phyloP scores from a whole-genome alignment of 1,139 yeast species.

The Spencermartinsiella ligniputridi region DNA sequence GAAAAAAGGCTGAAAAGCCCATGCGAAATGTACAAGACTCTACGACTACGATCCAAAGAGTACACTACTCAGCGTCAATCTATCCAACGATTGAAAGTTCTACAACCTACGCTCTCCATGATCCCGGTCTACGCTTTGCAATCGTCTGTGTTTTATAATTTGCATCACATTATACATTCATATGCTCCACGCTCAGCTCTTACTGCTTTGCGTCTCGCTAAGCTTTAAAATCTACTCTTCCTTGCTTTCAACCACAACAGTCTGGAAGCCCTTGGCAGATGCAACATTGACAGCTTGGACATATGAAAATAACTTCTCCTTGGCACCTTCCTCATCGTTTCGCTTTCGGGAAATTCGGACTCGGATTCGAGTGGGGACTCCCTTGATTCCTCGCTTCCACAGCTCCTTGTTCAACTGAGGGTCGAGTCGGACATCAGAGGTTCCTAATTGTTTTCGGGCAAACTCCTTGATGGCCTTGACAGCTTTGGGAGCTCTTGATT shows the following conservation, averaged over 20 bases:
- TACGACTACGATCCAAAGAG: too few species aligned
- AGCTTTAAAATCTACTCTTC: slow-evolving; percentile 13
- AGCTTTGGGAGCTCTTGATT: slow-evolving; percentile 99
- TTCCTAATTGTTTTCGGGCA: slow-evolving; percentile 98
- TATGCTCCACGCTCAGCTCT: too few species aligned
- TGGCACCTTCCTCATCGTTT: slow-evolving; percentile 99
- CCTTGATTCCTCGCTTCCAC: slow-evolving; percentile 99
- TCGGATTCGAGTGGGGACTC: slow-evolving; percentile 97
- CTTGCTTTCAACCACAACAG: slow-evolving; percentile 84
- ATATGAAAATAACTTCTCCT: slow-evolving; percentile 95
- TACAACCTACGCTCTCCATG: too few species aligned
- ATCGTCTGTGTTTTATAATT: too few species aligned
- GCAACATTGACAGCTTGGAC: slow-evolving; percentile 97
- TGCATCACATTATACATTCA: too few species aligned
- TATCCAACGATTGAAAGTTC: too few species aligned
- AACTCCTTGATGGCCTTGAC: slow-evolving; percentile 99
- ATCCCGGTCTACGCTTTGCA: too few species aligned
- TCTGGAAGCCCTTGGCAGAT: slow-evolving; percentile 94
- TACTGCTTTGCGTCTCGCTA: too few species aligned
- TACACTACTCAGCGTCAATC: too few species aligned
- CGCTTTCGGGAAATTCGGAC: slow-evolving; percentile 99
- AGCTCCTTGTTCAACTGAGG: slow-evolving; percentile 97
- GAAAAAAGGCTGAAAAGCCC: too few species aligned
- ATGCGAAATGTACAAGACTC: too few species aligned
- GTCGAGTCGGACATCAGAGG: slow-evolving; percentile 98